Base-by-base conservation (phyloP, 2,329 filamentous ascomycete genomes). In the Ampelomyces quisqualis region DNA sequence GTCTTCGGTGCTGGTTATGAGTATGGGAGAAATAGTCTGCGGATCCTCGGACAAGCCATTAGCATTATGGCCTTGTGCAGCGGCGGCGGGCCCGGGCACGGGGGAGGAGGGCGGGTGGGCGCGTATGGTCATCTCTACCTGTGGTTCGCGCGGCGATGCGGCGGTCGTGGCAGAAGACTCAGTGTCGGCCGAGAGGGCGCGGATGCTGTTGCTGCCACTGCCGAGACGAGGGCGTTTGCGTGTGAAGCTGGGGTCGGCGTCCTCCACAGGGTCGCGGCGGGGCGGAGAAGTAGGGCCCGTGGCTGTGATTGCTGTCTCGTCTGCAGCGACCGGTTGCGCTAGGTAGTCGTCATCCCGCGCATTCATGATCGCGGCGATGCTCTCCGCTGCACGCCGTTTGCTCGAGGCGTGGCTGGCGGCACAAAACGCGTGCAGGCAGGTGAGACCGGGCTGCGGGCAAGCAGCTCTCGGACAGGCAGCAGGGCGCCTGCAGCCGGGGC, bases 171-270 rank as follows among this genome's bases (percentile, higher is more conserved):
- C 40, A 33, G 47, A 44, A 14, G 54, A 38, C 7, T 51, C 40
- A 13, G 53, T 34, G 14, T 66, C 57, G 37, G 57, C 43, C 17
- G 64, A 61, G 53, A 67, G 63, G 49, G 57, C 55, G 39, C 55
- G 57, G 36, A 53, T 52, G 30, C 55, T 56, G 38, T 49, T 53
- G 49, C 48, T 52, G 51, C 63, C 71, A 53, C 73, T 67, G 53
- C 70, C 73, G 36, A 65, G 55, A 32, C 64, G 57, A 44, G 70
- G 72, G 56, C 72, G 69, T 64, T 75, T 76, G 57, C 72, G 70
- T 21, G 70, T 68, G 41, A 69, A 64, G 23, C 70, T 70, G 36
- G 67, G 60, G 55, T 73, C 67, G 40, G 68, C 68, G 62, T 75
- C 71, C 56, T 69, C 70, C 45, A 67, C 65, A 42, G 67, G 64